These are phyloP conservation scores for Brassica carinata DNA, from an alignment of 345 rosid genomes.

Conservation along the genomic window DNA sequence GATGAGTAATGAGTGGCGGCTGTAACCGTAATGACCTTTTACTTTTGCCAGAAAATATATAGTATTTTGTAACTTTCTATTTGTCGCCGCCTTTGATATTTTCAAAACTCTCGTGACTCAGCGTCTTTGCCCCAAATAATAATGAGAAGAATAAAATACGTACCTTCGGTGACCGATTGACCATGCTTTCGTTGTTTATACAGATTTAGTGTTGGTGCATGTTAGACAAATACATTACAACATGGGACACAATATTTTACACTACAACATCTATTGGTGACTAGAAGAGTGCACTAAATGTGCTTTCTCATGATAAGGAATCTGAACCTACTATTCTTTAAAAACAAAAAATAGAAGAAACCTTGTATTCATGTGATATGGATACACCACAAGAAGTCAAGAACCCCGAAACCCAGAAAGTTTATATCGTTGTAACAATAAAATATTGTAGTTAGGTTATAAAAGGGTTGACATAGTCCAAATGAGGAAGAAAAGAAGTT, in stretches of 20 bases:
- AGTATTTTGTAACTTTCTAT: constrained; percentile 17
- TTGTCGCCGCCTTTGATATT: constrained; percentile 24
- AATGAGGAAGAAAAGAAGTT: neutral
- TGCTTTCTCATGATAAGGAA: neutral
- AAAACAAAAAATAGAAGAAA: neutral
- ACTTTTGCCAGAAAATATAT: neutral
- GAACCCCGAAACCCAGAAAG: neutral
- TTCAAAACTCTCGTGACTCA: constrained; percentile 1
- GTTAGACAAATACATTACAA: neutral
- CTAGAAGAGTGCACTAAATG: neutral
- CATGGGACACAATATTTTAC: neutral
- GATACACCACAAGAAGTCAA: neutral
- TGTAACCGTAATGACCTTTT: neutral
- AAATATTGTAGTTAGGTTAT: neutral
- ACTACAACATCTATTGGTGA: neutral
- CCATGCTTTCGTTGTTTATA: neutral
- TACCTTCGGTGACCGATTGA: neutral
- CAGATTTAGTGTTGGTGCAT: neutral
- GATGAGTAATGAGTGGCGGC: constrained; percentile 18
- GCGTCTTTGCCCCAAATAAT: neutral
- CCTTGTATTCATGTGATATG: neutral
- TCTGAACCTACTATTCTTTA: neutral
- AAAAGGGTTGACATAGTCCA: constrained; percentile 29
- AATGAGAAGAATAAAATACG: neutral
- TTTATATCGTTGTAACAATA: neutral